A percentile compares a stretch with the other conserved stretches of the same genome.
Evolutionary conservation across 2,329 filamentous ascomycete genomes (phyloP).

Genomic region (Monosporascus sp.): DNA sequence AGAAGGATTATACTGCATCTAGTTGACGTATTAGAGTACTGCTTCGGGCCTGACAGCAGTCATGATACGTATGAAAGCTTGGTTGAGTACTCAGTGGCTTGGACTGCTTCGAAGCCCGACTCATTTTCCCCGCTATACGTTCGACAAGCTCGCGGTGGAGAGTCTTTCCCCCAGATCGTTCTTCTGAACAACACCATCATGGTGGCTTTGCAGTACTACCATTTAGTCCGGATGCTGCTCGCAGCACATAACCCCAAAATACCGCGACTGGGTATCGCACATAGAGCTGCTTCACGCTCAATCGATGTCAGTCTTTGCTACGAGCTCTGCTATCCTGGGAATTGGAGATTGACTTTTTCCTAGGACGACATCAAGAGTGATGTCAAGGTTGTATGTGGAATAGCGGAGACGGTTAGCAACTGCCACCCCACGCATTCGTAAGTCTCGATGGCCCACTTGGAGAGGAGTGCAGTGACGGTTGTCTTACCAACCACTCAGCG

Average conservation of each 20-base stretch:
- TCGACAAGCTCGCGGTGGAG: neutral
- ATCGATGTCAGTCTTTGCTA: conserved; percentile 5
- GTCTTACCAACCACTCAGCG: neutral
- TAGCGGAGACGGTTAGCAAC: conserved; percentile 14
- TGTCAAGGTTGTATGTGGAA: conserved; percentile 20
- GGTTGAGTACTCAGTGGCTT: conserved; percentile 13
- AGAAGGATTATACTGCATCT: conserved; percentile 20
- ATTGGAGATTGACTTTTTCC: neutral
- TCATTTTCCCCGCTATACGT: conserved; percentile 21
- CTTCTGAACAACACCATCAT: conserved; percentile 19
- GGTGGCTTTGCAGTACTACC: conserved; percentile 22
- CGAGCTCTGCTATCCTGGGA: neutral
- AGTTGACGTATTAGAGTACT: conserved; percentile 19
- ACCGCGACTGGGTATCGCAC: conserved; percentile 16
- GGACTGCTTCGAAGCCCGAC: conserved; percentile 18
- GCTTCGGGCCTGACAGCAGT: conserved; percentile 17
- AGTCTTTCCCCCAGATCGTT: conserved; percentile 19
- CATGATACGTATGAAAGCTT: conserved; percentile 14
- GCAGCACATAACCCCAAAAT: conserved; percentile 19
- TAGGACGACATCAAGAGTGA: conserved; percentile 19
- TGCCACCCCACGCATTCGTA: conserved; percentile 20
- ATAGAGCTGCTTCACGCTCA: conserved; percentile 2
- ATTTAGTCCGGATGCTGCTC: conserved; percentile 22
- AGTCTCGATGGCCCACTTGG: neutral
- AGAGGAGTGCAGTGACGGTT: neutral